Conservation (phyloP, 805 yeast species). For the Spathaspora passalidarum region DNA sequence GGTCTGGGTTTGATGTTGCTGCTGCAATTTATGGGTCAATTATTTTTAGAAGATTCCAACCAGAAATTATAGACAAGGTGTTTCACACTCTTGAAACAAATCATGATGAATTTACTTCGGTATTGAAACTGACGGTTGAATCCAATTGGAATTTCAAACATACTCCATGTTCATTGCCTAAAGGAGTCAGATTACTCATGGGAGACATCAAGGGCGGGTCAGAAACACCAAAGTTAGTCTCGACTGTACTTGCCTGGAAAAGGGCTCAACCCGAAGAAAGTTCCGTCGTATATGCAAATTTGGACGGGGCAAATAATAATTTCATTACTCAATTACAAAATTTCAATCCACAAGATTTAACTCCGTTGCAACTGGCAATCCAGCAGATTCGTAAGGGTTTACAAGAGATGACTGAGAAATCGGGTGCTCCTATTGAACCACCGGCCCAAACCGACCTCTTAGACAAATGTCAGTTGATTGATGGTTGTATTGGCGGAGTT, state of each 20-base stretch:
- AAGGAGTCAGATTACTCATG: conserved; percentile 69
- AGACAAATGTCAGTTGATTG: conserved; percentile 44
- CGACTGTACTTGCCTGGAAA: conserved; percentile 72
- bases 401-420: conserved; percentile 54
- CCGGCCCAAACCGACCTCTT: conserved; percentile 65
- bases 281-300: conserved; percentile 45
- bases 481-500: conserved; percentile 90
- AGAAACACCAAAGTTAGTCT: conserved; percentile 88
- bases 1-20: conserved; percentile 97
- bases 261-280: conserved; percentile 49
- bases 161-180: conserved; percentile 61
- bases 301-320: conserved; percentile 62
- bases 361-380: neutral
- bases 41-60: conserved; percentile 71
- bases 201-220: conserved; percentile 94
- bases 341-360: neutral
- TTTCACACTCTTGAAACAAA: conserved; percentile 16
- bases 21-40: conserved; percentile 92
- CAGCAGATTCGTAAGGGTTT: conserved; percentile 54
- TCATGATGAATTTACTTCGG: conserved; percentile 4
- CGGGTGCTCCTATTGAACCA: conserved; percentile 92
- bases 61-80: conserved; percentile 44
- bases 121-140: conserved; percentile 37
- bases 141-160: conserved; percentile 62
- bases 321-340: conserved; percentile 41